Base-by-base conservation (phyloP, 179 eudicot species). In the Beta lomatogona region DNA sequence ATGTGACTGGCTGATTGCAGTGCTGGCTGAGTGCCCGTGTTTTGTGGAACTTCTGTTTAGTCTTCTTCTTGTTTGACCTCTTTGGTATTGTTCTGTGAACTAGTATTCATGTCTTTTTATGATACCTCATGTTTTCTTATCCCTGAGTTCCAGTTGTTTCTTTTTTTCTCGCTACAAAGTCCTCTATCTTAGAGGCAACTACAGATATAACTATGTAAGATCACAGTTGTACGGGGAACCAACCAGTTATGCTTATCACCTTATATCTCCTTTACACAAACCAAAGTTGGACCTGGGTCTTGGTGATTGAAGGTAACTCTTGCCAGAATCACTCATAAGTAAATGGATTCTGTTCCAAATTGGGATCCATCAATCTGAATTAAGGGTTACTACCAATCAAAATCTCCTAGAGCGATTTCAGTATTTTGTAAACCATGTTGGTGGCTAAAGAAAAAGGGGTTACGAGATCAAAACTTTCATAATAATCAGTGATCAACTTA, bases 1-100 rank as follows among this genome's bases (percentile, higher is more conserved):
- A 10, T 4, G 86, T 79, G 11, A 46, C n/a, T 6, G 65, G n/a
- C 28, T 64, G 1, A 67, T 76, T 44, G 36, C 77, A 21, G 18
- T 44, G 64, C 52, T 57, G 60, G 46, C 41, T 59, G 28, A 31
- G 15, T 76, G 67, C 48, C 5, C 9, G 36, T 48, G 58, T 22
- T 71, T 50, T 50, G 3, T 21, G 22, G 58, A 48, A 22, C 22
- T 10, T 71, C 36, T 48, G 4, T 48, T 4, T 50, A 9, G 6
- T 71, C 60, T 11, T 4, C 54, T 41, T 58, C 15, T 46, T 7
- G 19, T n/a, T 21, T 9, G 4, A 21, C 53, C 14, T 4, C 36
- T 9, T 52, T 54, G 46, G 44, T 81, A 19, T 45, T n/a, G 55
- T 60, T 19, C 59, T 73, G 21, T 48, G 58, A 45, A 21, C 59